These are phyloP conservation scores for Clonostachys sp. DNA, from an alignment of 2,329 filamentous ascomycete species.

Conservation along the genomic window DNA sequence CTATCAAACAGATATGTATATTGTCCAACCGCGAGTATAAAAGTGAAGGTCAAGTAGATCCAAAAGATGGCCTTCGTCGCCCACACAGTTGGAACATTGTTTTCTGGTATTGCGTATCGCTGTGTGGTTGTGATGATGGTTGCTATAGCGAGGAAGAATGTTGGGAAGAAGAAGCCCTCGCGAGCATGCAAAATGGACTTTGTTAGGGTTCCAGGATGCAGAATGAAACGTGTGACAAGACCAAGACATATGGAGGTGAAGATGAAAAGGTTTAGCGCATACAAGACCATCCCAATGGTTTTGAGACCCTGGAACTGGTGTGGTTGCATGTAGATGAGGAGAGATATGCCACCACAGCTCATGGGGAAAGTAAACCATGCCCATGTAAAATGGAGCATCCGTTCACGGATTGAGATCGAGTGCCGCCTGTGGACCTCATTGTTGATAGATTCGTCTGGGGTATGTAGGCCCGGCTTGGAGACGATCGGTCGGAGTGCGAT, in stretches of 20 bases:
- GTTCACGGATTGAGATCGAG: too few species aligned
- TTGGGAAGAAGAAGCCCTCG: slow-evolving; percentile 69
- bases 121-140: slow-evolving; percentile 65
- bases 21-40: slow-evolving; percentile 58
- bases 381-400: slow-evolving; percentile 58
- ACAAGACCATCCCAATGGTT: slow-evolving; percentile 63
- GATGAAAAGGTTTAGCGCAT: slow-evolving; percentile 62
- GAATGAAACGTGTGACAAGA: slow-evolving; percentile 56
- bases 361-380: slow-evolving; percentile 75
- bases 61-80: slow-evolving; percentile 51
- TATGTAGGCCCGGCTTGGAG: too few species aligned
- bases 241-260: slow-evolving; percentile 51
- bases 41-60: slow-evolving; percentile 58
- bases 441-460: too few species aligned
- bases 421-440: too few species aligned
- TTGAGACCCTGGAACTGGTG: slow-evolving; percentile 58
- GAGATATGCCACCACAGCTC: slow-evolving; percentile 67
- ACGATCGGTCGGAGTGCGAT: too few species aligned
- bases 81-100: too few species aligned
- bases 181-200: slow-evolving; percentile 57
- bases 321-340: slow-evolving; percentile 61
- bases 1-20: slow-evolving; percentile 63
- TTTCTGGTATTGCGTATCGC: slow-evolving; percentile 53
- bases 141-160: slow-evolving; percentile 65
- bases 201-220: slow-evolving; percentile 49